Percentiles rank a stretch among this genome's conserved stretches.
Conservation (phyloP, 2,329 filamentous ascomycete species). For the Colletotrichum sojae region DNA sequence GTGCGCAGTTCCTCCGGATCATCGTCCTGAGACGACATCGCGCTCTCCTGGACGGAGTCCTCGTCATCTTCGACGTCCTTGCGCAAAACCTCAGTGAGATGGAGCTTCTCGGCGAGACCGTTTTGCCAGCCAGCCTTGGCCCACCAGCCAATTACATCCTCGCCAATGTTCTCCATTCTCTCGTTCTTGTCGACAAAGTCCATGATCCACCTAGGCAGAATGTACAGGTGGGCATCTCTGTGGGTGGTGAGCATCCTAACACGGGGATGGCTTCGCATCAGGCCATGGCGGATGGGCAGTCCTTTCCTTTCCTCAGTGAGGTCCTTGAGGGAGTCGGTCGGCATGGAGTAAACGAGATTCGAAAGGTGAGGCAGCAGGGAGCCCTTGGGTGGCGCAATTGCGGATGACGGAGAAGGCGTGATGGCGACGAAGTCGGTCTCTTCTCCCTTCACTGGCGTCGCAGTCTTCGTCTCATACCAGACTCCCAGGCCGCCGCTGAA, state of each 20-base stretch:
- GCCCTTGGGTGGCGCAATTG: conserved; percentile 61
- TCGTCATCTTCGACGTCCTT: conserved; percentile 57
- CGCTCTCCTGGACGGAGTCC: conserved; percentile 48
- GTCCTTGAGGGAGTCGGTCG: conserved; percentile 91
- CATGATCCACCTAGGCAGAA: conserved; percentile 93
- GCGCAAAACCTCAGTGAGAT: conserved; percentile 76
- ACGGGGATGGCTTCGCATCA: conserved; percentile 81
- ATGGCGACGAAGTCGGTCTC: conserved; percentile 94
- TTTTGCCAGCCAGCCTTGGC: conserved; percentile 94
- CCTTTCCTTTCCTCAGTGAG: conserved; percentile 81
- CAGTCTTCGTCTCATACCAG: conserved; percentile 88
- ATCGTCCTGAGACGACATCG: conserved; percentile 45
- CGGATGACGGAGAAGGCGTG: conserved; percentile 73
- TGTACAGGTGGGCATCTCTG: conserved; percentile 93
- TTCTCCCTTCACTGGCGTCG: conserved; percentile 85
- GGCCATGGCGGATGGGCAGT: conserved; percentile 80
- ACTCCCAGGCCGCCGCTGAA: conserved; percentile 87
- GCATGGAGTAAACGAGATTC: conserved; percentile 88
- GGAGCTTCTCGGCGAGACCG: conserved; percentile 83
- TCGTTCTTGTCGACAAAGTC: conserved; percentile 86
- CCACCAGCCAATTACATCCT: conserved; percentile 96
- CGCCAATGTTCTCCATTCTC: conserved; percentile 87
- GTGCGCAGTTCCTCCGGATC: conserved; percentile 42
- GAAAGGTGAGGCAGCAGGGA: conserved; percentile 78
- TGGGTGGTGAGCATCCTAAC: conserved; percentile 87